Conservation (phyloP, 2,329 filamentous ascomycete species). For the Thyridium curvatum region DNA sequence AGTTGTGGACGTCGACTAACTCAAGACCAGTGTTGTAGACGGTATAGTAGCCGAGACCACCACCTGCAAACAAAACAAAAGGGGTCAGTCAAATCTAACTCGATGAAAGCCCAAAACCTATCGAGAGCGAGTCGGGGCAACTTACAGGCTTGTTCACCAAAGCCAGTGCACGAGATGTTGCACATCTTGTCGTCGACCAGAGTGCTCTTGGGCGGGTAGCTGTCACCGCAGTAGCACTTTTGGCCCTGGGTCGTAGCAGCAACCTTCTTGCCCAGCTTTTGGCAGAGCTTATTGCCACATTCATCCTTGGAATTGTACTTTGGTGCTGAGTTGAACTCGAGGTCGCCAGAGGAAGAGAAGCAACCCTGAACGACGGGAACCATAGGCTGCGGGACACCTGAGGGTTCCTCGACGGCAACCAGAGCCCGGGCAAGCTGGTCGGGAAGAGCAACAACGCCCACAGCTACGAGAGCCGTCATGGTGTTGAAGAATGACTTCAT, state of each 20-base stretch:
- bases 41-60: slow-evolving; percentile 43
- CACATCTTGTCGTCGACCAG: slow-evolving; percentile 56
- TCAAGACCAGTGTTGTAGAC: slow-evolving; percentile 45
- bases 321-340: slow-evolving; percentile 16
- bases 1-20: slow-evolving; percentile 26
- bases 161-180: slow-evolving; percentile 60
- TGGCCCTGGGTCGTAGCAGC: slow-evolving; percentile 55
- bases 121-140: slow-evolving; percentile 6
- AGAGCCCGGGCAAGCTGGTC: too few species aligned
- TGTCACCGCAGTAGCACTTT: slow-evolving; percentile 68
- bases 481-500: too few species aligned
- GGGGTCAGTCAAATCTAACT: slow-evolving; percentile 6
- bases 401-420: slow-evolving; percentile 28
- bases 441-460: too few species aligned
- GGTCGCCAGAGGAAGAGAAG: slow-evolving; percentile 36
- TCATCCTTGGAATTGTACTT: slow-evolving; percentile 32
- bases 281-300: slow-evolving; percentile 33
- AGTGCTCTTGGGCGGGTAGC: slow-evolving; percentile 52
- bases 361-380: slow-evolving; percentile 43
- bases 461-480: too few species aligned
- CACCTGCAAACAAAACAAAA: slow-evolving; percentile 33
- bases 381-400: slow-evolving; percentile 26
- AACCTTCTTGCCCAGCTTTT: slow-evolving; percentile 42
- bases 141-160: slow-evolving; percentile 57
- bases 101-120: background rate